Conservation (phyloP, 352 stramenopile species). For the Phytophthora aleatoria region DNA sequence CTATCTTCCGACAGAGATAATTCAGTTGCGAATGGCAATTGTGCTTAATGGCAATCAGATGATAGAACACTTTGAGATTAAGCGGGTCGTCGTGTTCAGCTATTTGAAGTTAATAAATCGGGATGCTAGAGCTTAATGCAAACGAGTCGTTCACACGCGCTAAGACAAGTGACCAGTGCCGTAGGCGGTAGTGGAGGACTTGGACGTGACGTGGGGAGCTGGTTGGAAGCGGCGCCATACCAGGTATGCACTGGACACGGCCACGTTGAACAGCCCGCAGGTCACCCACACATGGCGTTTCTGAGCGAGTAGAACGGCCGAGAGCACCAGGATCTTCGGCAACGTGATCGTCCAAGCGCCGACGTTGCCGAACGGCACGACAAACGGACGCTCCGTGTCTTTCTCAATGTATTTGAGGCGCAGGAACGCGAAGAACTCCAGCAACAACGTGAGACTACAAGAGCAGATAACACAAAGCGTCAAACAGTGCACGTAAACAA, state of each 20-base stretch:
- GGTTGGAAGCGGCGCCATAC: constrained; percentile 72
- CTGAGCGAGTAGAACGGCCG: constrained; percentile 72
- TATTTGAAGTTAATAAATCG: constrained; percentile 9
- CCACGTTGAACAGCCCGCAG: constrained; percentile 72
- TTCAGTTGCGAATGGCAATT: no score
- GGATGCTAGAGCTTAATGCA: constrained; percentile 9
- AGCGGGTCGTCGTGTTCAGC: neutral
- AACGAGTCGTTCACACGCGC: constrained; percentile 3
- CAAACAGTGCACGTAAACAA: neutral
- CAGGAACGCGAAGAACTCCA: constrained; percentile 87
- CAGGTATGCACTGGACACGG: constrained; percentile 57
- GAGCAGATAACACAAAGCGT: neutral
- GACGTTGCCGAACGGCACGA: constrained; percentile 68
- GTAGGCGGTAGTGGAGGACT: constrained; percentile 29
- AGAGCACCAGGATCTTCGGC: constrained; percentile 83
- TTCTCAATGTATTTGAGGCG: constrained; percentile 85
- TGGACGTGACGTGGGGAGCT: constrained; percentile 1
- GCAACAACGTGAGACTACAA: constrained; percentile 67
- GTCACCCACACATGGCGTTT: constrained; percentile 71
- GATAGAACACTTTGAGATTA: neutral
- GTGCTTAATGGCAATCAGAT: no score
- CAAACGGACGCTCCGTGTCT: constrained; percentile 71
- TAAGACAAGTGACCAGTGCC: constrained; percentile 45
- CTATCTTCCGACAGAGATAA: constrained; percentile 53
- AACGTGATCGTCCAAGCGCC: constrained; percentile 82